Conservation (phyloP, 1,284 basidiomycete genomes). For the Bjerkandera adusta region DNA sequence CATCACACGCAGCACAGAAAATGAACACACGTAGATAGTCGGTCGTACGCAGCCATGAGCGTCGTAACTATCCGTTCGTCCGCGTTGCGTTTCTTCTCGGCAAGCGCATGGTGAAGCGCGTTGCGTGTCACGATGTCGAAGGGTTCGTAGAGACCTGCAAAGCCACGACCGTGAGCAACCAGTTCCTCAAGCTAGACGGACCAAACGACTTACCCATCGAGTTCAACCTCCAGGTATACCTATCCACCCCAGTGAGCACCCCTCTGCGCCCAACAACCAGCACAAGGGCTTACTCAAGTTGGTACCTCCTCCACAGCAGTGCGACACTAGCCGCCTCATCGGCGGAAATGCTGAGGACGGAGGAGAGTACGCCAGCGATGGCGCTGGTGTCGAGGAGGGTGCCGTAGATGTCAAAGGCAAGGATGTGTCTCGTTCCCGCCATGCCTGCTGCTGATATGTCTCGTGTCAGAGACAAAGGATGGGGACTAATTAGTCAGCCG, state of each 20-base stretch:
- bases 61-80: constrained; percentile 14
- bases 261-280: neutral
- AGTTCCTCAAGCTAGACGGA: neutral
- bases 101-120: constrained; percentile 27
- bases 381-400: constrained; percentile 31
- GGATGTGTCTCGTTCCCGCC: constrained; percentile 9
- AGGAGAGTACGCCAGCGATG: constrained; percentile 20
- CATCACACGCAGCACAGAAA: neutral
- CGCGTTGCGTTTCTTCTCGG: constrained; percentile 21
- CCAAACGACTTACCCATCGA: constrained; percentile 27
- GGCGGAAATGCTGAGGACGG: constrained; percentile 14
- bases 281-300: constrained; percentile 29
- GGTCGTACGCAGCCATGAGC: constrained; percentile 27
- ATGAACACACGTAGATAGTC: constrained; percentile 21
- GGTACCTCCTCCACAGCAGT: constrained; percentile 28
- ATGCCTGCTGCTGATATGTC: too few species aligned
- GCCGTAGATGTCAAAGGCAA: constrained; percentile 34
- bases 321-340: constrained; percentile 22
- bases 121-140: constrained; percentile 30
- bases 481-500: too few species aligned
- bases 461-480: too few species aligned
- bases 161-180: neutral
- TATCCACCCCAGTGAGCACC: constrained; percentile 15
- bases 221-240: constrained; percentile 34
- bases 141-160: constrained; percentile 27